Evolutionary conservation across 768 basidiomycete species (phyloP).

Genomic region (Xanthoconium stramineum): DNA sequence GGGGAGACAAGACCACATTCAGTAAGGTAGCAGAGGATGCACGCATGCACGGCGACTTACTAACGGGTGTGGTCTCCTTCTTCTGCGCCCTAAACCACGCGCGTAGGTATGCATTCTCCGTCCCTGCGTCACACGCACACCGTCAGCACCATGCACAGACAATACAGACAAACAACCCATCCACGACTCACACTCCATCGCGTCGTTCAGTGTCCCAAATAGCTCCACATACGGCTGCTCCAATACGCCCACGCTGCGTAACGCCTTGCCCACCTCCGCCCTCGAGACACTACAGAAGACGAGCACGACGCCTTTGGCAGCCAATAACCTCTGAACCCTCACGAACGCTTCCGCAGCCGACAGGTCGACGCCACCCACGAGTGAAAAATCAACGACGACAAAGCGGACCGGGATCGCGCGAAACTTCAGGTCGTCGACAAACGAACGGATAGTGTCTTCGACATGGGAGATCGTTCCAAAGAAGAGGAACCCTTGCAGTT

Average conservation of each 20-base stretch:
- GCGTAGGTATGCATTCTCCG: slow-evolving; percentile 87
- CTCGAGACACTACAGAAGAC: slow-evolving; percentile 84
- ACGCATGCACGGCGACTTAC: slow-evolving; percentile 35
- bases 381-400: slow-evolving; percentile 81
- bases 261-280: slow-evolving; percentile 64
- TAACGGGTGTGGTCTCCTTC: slow-evolving; percentile 42
- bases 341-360: slow-evolving; percentile 95
- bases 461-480: slow-evolving; percentile 91
- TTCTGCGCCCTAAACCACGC: slow-evolving; percentile 75
- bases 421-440: slow-evolving; percentile 73
- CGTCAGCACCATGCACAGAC: slow-evolving; percentile 1
- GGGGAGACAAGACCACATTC: neutral
- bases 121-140: slow-evolving; percentile 49
- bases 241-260: slow-evolving; percentile 77
- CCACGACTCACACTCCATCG: slow-evolving; percentile 76
- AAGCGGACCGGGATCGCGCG: slow-evolving; percentile 78
- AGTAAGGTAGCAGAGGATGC: neutral
- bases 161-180: neutral
- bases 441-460: slow-evolving; percentile 77
- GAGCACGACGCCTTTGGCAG: slow-evolving; percentile 72
- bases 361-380: slow-evolving; percentile 90
- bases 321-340: slow-evolving; percentile 78
- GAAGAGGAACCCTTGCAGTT: slow-evolving; percentile 90
- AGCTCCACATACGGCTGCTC: slow-evolving; percentile 76
- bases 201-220: slow-evolving; percentile 81